Percentiles rank a stretch among this genome's conserved stretches.
phyloP scores from a whole-genome alignment of 176 grass and related monocot species.

The Urochloa ruziziensis region DNA sequence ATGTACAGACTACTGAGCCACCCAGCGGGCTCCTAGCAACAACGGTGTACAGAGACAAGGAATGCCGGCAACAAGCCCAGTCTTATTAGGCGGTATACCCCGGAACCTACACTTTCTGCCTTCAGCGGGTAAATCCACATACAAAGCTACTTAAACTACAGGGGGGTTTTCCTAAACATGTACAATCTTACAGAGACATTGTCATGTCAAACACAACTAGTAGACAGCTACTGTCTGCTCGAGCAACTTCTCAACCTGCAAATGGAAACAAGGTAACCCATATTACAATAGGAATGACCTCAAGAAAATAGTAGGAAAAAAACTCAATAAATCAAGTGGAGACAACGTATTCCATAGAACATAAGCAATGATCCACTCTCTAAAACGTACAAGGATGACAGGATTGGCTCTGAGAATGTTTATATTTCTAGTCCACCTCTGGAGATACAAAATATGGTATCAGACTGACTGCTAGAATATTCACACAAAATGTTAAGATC shows the following conservation, averaged over 20 bases:
- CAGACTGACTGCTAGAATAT: background rate
- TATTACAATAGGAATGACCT: constrained; percentile 12
- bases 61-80: constrained; percentile 10
- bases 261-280: constrained; percentile 25
- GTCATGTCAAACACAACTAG: constrained; percentile 37
- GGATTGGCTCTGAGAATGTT: background rate
- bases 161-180: constrained; percentile 26
- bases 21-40: constrained; percentile 24
- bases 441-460: background rate
- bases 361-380: background rate
- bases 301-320: constrained; percentile 9
- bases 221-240: constrained; percentile 34
- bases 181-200: constrained; percentile 38
- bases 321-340: constrained; percentile 1
- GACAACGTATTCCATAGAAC: background rate
- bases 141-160: constrained; percentile 28
- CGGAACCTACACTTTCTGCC: constrained; percentile 27
- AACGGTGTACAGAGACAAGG: background rate
- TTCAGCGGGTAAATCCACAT: constrained; percentile 25
- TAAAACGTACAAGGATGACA: background rate
- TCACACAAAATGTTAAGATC: background rate
- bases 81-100: constrained; percentile 35
- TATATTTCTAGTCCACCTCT: background rate
- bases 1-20: constrained; percentile 48
- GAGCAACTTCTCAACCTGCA: constrained; percentile 40